A percentile compares a stretch with the other conserved stretches of the same genome.
These are phyloP conservation scores for Saccharum hybrid DNA, from an alignment of 202 grass and related monocot genomes.

Conservation along the genomic window DNA sequence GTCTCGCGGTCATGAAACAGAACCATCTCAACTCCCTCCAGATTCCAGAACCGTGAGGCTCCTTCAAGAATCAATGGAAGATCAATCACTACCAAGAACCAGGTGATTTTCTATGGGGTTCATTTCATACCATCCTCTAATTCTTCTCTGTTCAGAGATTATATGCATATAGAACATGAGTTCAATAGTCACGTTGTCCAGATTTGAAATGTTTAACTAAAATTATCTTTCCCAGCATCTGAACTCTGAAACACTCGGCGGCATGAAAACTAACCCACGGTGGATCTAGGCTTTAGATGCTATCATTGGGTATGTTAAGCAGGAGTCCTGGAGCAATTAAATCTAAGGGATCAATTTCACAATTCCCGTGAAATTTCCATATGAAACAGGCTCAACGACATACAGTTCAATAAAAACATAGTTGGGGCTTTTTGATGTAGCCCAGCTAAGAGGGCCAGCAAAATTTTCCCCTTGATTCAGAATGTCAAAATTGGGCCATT, in stretches of 20 bases:
- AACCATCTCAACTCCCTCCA: not conserved
- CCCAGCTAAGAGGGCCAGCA: not conserved
- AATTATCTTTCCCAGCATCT: too few species aligned
- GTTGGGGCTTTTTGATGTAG: not conserved
- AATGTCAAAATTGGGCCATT: conserved; percentile 47
- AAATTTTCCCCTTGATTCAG: not conserved
- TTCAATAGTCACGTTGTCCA: not conserved
- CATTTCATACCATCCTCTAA: not conserved
- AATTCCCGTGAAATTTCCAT: not conserved
- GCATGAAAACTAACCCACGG: not conserved
- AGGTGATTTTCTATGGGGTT: not conserved
- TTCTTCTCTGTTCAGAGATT: too few species aligned
- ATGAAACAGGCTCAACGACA: not conserved
- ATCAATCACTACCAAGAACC: not conserved
- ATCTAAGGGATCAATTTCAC: not conserved
- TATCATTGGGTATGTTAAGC: not conserved
- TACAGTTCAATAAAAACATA: too few species aligned
- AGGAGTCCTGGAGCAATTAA: not conserved
- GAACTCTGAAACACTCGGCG: not conserved
- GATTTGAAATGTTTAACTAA: not conserved
- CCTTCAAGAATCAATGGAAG: too few species aligned
- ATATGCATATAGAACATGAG: not conserved
- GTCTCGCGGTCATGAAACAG: not conserved
- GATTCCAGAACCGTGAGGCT: not conserved
- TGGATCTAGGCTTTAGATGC: not conserved